These are phyloP conservation scores for Rhodotorula sp. DNA, from an alignment of 1,284 basidiomycete genomes.

Conservation along the genomic window DNA sequence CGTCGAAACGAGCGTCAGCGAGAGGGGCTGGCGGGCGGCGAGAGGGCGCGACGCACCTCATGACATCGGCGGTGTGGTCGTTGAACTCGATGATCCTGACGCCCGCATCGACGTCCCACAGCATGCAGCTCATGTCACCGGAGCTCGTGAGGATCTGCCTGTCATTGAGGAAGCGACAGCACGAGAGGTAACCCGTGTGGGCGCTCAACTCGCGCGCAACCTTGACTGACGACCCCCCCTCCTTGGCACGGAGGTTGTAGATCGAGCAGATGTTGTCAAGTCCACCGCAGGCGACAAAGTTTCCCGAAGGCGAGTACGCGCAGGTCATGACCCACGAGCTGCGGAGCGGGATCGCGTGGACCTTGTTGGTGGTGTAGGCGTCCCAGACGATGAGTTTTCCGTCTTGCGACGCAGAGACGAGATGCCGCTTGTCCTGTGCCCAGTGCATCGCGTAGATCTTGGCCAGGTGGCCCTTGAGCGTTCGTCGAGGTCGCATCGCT, in stretches of 20 bases:
- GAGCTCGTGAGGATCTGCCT: slow-evolving; percentile 95
- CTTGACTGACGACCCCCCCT: slow-evolving; percentile 51
- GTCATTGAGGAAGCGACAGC: slow-evolving; percentile 98
- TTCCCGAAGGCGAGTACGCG: slow-evolving; percentile 94
- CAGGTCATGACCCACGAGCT: slow-evolving; percentile 99
- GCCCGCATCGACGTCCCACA: slow-evolving; percentile 98
- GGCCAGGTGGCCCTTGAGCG: slow-evolving; percentile 92
- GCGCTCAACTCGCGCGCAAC: slow-evolving; percentile 82
- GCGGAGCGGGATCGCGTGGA: slow-evolving; percentile 94
- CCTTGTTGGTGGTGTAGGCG: slow-evolving; percentile 99
- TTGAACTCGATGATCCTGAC: slow-evolving; percentile 94
- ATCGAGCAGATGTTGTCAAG: slow-evolving; percentile 99
- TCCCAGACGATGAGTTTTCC: slow-evolving; percentile 99
- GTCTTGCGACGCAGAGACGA: slow-evolving; percentile 98
- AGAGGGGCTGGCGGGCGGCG: neutral
- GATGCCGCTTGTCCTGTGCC: slow-evolving; percentile 92
- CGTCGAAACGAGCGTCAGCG: neutral
- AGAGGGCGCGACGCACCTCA: slow-evolving; percentile 67
- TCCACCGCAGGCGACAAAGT: slow-evolving; percentile 96
- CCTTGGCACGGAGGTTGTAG: slow-evolving; percentile 71
- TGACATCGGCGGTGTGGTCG: slow-evolving; percentile 98
- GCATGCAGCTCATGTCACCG: slow-evolving; percentile 99
- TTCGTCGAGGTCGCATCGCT: slow-evolving; percentile 90
- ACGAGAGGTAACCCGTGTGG: slow-evolving; percentile 94
- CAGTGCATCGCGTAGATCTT: slow-evolving; percentile 99